Evolutionary conservation across 139 green algal genomes (phyloP), one percentile per base, ranked within the genome.

Genomic region (Chlamydomonas eustigma): DNA sequence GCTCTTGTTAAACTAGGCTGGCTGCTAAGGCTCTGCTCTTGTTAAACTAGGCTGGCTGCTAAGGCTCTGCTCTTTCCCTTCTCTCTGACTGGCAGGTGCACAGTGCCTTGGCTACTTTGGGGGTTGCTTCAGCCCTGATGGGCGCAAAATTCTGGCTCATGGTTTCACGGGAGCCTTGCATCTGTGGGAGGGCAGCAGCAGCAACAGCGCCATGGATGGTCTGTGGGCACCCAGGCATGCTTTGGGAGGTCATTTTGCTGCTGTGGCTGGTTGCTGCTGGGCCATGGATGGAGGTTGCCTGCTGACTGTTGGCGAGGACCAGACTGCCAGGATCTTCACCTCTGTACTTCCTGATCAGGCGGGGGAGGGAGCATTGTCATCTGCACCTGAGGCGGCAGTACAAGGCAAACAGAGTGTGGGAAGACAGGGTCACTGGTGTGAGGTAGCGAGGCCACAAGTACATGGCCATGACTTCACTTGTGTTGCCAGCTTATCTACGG

Each of bases 401-500:
- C 95, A 2, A 76, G 95, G 1, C 91, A 94, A 31, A 2, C 97
- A 91, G 86, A 98, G 39, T 95, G 98, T 82, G 95, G 95, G n/a
- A n/a, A n/a, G n/a, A 64, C 24, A 52, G 32, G 65, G 79, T 39
- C 78, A 87, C 70, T 99, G 94, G 94, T 94, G 88, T 51, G 94
- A 99, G 83, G 77, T 98, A 30, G 95, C 95, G 3, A 76, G 95
- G 1, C 91, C 95, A 31, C 3, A 97, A 91, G 86, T 98, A 37
- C 95, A 99, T 82, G 95, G 95, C 22, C 95, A 99, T 78, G 93
- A 97, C 81, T 96, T 99, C 65, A 86, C 65, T 63, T 91, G 88
- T 63, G 25, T 95, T 0, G 87, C 94, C 0, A 36, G 64, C 31
- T 64, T 93, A n/a, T 75, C 90, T 35, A 63, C 52, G 30, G 52